phyloP scores from a whole-genome alignment of 108 stramenopile species.

The Cyclotella distinguenda region DNA sequence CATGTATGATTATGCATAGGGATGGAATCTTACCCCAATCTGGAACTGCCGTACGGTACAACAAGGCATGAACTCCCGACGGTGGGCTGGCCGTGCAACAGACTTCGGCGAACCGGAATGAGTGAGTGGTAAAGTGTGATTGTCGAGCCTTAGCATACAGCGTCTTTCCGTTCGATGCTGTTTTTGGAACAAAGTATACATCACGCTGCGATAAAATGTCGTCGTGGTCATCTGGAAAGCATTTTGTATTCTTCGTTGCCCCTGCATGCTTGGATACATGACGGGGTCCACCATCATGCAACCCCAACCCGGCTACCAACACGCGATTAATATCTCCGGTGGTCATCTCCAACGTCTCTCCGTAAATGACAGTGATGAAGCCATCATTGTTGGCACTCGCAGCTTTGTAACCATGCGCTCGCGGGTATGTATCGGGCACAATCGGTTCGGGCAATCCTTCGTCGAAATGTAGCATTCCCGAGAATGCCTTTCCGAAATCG shows the following conservation, averaged over 20 bases:
- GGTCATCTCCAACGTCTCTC: slow-evolving; percentile 41
- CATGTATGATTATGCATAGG: not conserved
- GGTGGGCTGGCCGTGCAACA: slow-evolving; percentile 37
- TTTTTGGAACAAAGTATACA: slow-evolving; percentile 25
- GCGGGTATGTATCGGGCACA: slow-evolving; percentile 28
- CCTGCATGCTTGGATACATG: slow-evolving; percentile 18
- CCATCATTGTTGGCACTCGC: slow-evolving; percentile 11
- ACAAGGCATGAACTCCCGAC: slow-evolving; percentile 11
- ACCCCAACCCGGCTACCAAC: slow-evolving; percentile 33
- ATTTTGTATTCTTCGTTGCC: not conserved
- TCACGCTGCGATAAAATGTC: slow-evolving; percentile 29
- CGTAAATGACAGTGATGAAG: slow-evolving; percentile 36
- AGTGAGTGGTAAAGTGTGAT: slow-evolving; percentile 41
- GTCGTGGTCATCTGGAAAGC: slow-evolving; percentile 41
- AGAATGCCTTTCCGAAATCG: slow-evolving; percentile 44
- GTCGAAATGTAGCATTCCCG: slow-evolving; percentile 48
- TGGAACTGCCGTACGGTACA: slow-evolving; percentile 34
- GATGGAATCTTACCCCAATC: slow-evolving; percentile 22
- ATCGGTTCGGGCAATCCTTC: slow-evolving; percentile 40
- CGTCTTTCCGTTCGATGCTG: not conserved
- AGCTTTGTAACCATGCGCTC: slow-evolving; percentile 27
- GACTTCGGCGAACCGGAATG: slow-evolving; percentile 42
- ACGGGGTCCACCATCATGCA: slow-evolving; percentile 33
- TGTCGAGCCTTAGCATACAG: slow-evolving; percentile 22
- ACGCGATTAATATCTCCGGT: slow-evolving; percentile 49